Evolutionary conservation across 345 rosid genomes (phyloP), one percentile per base, ranked within the genome.

Genomic region (Mercurialis annua): DNA sequence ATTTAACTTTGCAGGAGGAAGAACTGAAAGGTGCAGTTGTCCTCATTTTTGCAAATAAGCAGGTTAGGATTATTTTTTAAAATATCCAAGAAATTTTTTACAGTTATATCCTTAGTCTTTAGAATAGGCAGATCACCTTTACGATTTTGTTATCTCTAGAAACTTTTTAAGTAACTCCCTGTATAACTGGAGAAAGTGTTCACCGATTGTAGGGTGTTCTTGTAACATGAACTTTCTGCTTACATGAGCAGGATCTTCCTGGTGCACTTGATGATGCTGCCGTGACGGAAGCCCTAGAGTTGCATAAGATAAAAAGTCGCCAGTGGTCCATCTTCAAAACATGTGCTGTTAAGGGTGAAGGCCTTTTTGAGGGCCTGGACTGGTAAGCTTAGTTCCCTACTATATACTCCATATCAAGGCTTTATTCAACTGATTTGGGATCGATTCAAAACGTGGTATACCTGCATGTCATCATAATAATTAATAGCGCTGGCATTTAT

Each of bases 21-120:
- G 85, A 79, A 67, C 46, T 84, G 65, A 84, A 73, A 77, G 85
- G 85, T 44, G 85, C 87, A 2, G 64, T 75, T 65, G 85, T 77
- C 67, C 79, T 84, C 67, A 81, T 84, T 34, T 84, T 81, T 69
- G 87, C 87, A 47, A 84, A 84, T 72, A 84, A 84, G 70, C 87
- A 84, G 87, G 85, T 84, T 23, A 59, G 73, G 71, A 68, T 0
- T 24, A 38, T 60, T 57, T 7, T 16, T 42, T 26, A 5, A 20
- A 23, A 9, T 17, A 17, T 21, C 15, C 33, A 17, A 6, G 14
- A 49, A 50, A 57, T 24, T 16, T 11, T 57, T 15, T 18, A 18
- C 10, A 9, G 48, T 33, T 51, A 14, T 10, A 34, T 16, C 16
- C 11, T 18, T 6, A 14, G 17, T 54, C n/a, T 4, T n/a, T n/a